A percentile compares a stretch with the other conserved stretches of the same genome.
phyloP scores from a whole-genome alignment of 2,329 filamentous ascomycete species.

The Biscogniauxia marginata region DNA sequence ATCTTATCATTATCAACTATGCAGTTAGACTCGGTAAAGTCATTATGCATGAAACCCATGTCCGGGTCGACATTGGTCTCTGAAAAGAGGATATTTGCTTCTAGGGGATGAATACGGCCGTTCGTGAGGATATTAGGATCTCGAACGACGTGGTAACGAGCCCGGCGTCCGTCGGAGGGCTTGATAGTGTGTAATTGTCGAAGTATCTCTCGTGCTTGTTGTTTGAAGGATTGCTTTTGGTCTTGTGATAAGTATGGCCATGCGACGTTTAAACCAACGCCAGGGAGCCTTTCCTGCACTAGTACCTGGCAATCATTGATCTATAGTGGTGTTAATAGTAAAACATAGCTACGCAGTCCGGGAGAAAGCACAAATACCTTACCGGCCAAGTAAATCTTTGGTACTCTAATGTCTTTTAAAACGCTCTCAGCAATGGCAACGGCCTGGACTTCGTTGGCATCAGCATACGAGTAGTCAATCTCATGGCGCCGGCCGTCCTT shows the following conservation, averaged over 20 bases:
- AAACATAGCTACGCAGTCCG: neutral
- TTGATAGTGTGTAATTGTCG: slow-evolving; percentile 22
- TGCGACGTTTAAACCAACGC: slow-evolving; percentile 36
- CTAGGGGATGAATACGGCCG: slow-evolving; percentile 30
- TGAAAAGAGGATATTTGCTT: slow-evolving; percentile 35
- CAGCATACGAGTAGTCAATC: slow-evolving; percentile 39
- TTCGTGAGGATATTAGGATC: slow-evolving; percentile 20
- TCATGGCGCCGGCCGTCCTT: slow-evolving; percentile 25
- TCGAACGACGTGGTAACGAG: slow-evolving; percentile 25
- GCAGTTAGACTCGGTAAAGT: slow-evolving; percentile 36
- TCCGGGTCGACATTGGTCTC: slow-evolving; percentile 21
- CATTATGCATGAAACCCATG: slow-evolving; percentile 39
- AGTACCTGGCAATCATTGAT: slow-evolving; percentile 37
- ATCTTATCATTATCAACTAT: slow-evolving; percentile 40
- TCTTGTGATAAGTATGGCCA: slow-evolving; percentile 35
- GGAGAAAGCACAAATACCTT: slow-evolving; percentile 32
- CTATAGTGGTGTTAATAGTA: slow-evolving; percentile 19
- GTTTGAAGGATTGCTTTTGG: slow-evolving; percentile 35
- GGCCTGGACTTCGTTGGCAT: slow-evolving; percentile 38
- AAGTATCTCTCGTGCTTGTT: slow-evolving; percentile 35
- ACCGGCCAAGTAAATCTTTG: slow-evolving; percentile 38
- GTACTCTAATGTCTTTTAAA: slow-evolving; percentile 32
- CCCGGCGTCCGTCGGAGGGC: slow-evolving; percentile 1
- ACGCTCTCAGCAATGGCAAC: slow-evolving; percentile 28
- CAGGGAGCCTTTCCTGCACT: slow-evolving; percentile 39